Percentiles rank a stretch among this genome's conserved stretches.
These are phyloP conservation scores for Fusarium algeriense DNA, from an alignment of 2,329 filamentous ascomycete species.

Conservation along the genomic window DNA sequence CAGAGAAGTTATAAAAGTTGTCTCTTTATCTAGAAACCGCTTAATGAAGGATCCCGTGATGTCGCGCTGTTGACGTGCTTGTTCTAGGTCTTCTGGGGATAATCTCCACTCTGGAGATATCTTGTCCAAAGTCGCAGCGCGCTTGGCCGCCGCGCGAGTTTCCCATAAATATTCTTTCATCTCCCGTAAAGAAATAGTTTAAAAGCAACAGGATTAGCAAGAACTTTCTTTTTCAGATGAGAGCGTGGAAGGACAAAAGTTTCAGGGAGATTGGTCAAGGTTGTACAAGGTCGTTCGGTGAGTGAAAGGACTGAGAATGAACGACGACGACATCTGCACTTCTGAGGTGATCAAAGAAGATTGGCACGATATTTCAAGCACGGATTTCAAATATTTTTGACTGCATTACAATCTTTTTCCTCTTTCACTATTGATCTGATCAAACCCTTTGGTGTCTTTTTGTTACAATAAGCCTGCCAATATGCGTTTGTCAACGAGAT, in stretches of 20 bases:
- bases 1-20: slow-evolving; percentile 13
- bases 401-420: not conserved
- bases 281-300: not conserved
- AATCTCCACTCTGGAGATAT: slow-evolving; percentile 43
- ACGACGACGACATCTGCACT: slow-evolving; percentile 7
- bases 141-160: slow-evolving; percentile 35
- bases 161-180: slow-evolving; percentile 28
- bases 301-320: not conserved
- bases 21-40: slow-evolving; percentile 19
- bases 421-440: not conserved
- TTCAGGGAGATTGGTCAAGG: not conserved
- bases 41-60: slow-evolving; percentile 40
- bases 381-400: rapidly evolving
- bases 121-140: slow-evolving; percentile 21
- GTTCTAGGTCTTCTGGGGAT: slow-evolving; percentile 19
- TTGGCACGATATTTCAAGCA: rapidly evolving
- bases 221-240: rapidly evolving
- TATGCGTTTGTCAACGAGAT: no score
- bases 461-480: rapidly evolving
- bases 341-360: not conserved
- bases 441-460: rapidly evolving
- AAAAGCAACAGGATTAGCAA: no score
- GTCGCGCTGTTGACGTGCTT: slow-evolving; percentile 16
- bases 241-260: not conserved
- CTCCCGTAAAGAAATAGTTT: not conserved